Base-by-base conservation (phyloP, 371 early-diverging fungal genomes). In the Blastocladiella emersonii region DNA sequence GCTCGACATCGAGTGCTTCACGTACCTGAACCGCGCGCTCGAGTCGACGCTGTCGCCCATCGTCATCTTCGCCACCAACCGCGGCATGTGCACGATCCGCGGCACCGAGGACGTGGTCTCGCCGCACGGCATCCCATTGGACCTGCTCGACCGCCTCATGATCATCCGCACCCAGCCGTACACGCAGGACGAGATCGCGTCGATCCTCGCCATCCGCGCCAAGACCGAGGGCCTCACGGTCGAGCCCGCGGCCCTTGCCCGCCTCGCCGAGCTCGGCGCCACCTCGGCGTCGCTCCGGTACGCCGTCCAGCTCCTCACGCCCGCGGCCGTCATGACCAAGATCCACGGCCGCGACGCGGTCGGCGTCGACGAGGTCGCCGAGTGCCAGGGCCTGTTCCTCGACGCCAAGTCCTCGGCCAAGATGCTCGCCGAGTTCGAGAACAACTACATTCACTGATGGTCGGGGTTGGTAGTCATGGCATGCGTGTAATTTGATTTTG, bases 1-100 rank as follows among this genome's bases (percentile, higher is more conserved):
- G 91, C 84, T 99, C 35, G 98, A 98, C 68, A 92, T 96, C 66
- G 99, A 98, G 74, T 96, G 98, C 74, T 98, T 98, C 74, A 93
- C 97, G 12, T 98, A 92, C 83, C 74, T 99, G 57, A 98, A 98
- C 77, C 86, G 97, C 43, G 94, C 97, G 3, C 79, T 96, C 23
- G 98, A 98, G 74, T 91, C 91, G 70, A 85, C 85, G 44, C 79
- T 93, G 84, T 91, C 95, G 17, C 99, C 99, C 10, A 85, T 98
- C 17, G 93, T 99, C 51, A 92, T 99, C 67, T 93, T 99, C 91
- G 96, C 97, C 17, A 94, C 96, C 19, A 97, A 96, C 80, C 84
- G 97, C 49, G 98, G 98, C 61, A 85, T 92, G 67, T 87, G 92
- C 7, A 80, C 79, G 56, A 97, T 96, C 69, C 84, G 90, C n/a